Conservation (phyloP, 1,139 yeast genomes). For the Taiozyma sp. region DNA sequence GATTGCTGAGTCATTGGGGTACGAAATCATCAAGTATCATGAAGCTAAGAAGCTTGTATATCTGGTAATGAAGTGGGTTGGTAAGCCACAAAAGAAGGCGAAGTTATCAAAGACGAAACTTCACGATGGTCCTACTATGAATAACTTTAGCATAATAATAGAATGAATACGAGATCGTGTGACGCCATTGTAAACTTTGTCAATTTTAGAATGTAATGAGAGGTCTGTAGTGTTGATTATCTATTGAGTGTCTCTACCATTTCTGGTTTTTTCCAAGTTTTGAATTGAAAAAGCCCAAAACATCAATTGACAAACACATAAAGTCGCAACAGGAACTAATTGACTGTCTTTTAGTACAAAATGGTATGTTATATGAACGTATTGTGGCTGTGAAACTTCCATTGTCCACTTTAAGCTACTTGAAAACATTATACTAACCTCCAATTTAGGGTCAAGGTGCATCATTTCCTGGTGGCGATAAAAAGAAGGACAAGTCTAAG, state of each 20-base stretch:
- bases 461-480: constrained; percentile 65
- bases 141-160: constrained; percentile 52
- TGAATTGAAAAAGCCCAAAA: not conserved
- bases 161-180: constrained; percentile 1
- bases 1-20: constrained; percentile 59
- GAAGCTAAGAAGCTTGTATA: constrained; percentile 75
- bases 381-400: not conserved
- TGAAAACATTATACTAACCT: constrained; percentile 6
- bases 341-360: not conserved
- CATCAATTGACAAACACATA: not conserved
- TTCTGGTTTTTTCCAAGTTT: not conserved
- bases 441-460: constrained; percentile 68
- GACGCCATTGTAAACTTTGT: not conserved
- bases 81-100: constrained; percentile 17
- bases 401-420: not conserved
- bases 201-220: not conserved
- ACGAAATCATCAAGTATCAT: constrained; percentile 38
- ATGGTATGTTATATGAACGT: constrained; percentile 5
- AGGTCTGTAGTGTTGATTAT: not conserved
- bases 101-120: constrained; percentile 40
- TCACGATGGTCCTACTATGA: constrained; percentile 47
- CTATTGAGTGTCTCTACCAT: not conserved
- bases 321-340: not conserved
- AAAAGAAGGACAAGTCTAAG: constrained; percentile 68
- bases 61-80: constrained; percentile 56